Percentiles rank a stretch among this genome's conserved stretches.
phyloP scores from a whole-genome alignment of 2,329 filamentous ascomycete genomes.

The Colletotrichum liriopes region DNA sequence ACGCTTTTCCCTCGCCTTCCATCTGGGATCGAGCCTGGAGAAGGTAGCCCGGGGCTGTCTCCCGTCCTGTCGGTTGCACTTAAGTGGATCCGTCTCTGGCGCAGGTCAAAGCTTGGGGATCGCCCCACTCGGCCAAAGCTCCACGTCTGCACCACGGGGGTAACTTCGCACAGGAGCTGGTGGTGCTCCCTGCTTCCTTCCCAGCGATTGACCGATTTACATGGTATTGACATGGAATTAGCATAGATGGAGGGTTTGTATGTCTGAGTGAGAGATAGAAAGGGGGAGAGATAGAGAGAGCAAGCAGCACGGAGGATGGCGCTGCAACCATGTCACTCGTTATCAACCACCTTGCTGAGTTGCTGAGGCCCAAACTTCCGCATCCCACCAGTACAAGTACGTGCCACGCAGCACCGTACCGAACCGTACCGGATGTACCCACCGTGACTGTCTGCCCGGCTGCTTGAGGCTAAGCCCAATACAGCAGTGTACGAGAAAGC shows the following conservation, averaged over 20 bases:
- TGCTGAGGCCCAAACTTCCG: background rate
- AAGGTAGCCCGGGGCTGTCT: conserved; percentile 18
- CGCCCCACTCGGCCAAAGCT: conserved; percentile 26
- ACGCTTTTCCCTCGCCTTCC: background rate
- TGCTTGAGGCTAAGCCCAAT: conserved; percentile 5
- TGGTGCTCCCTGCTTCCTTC: background rate
- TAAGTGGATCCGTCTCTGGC: background rate
- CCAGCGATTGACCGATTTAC: background rate
- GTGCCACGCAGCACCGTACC: background rate
- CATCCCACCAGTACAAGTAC: too few relatives aligned
- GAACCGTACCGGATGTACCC: background rate
- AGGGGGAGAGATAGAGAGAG: background rate
- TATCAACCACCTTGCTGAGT: too few relatives aligned
- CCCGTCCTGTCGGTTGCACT: conserved; percentile 35
- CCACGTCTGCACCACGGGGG: background rate
- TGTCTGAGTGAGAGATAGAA: too few relatives aligned
- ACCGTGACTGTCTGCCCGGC: background rate
- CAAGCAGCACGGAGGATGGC: too few relatives aligned
- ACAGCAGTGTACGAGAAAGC: conserved; percentile 26
- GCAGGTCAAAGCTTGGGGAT: conserved; percentile 22
- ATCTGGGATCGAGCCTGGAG: conserved; percentile 19
- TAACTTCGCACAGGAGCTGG: background rate
- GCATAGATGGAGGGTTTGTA: background rate
- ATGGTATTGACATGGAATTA: background rate
- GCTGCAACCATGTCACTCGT: too few relatives aligned